phyloP scores from a whole-genome alignment of 148 eudicot genomes.

The Silene conica region DNA sequence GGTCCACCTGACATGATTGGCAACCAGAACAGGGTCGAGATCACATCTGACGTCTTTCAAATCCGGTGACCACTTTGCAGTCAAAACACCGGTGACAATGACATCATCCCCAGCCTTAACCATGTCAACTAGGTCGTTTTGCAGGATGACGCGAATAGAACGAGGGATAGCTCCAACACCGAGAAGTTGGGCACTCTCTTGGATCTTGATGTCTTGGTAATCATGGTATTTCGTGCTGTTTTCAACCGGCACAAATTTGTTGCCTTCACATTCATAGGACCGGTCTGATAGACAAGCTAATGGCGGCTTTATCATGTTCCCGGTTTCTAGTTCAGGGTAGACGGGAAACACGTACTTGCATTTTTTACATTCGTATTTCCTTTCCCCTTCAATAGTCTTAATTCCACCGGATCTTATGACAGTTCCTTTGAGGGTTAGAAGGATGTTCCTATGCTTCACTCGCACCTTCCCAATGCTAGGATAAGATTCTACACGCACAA shows the following conservation, averaged over 20 bases:
- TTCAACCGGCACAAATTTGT: slow-evolving; percentile 58
- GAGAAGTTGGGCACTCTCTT: slow-evolving; percentile 82
- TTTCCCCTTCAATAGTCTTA: slow-evolving; percentile 93
- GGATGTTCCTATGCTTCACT: slow-evolving; percentile 81
- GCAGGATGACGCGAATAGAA: slow-evolving; percentile 80
- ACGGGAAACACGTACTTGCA: slow-evolving; percentile 73
- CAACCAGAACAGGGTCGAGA: slow-evolving; percentile 86
- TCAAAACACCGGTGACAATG: slow-evolving; percentile 74
- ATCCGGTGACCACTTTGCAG: slow-evolving; percentile 90
- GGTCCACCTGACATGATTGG: slow-evolving; percentile 70
- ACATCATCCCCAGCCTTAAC: slow-evolving; percentile 99
- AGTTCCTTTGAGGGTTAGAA: slow-evolving; percentile 88
- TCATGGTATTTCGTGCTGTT: slow-evolving; percentile 71
- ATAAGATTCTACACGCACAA: slow-evolving; percentile 49
- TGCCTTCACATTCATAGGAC: slow-evolving; percentile 59
- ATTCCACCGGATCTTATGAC: slow-evolving; percentile 81
- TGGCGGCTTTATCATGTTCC: slow-evolving; percentile 55
- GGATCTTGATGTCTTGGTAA: slow-evolving; percentile 95
- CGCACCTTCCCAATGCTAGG: slow-evolving; percentile 89
- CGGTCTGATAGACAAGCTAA: slow-evolving; percentile 62
- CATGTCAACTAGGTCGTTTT: slow-evolving; percentile 87
- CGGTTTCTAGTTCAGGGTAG: slow-evolving; percentile 84
- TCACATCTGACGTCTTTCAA: slow-evolving; percentile 89
- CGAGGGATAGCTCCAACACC: slow-evolving; percentile 97
- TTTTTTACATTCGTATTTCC: slow-evolving; percentile 58